Evolutionary conservation across 164 flowering plant genomes (phyloP), one percentile per base, ranked within the genome.

Genomic region (Stephania cephalantha): DNA sequence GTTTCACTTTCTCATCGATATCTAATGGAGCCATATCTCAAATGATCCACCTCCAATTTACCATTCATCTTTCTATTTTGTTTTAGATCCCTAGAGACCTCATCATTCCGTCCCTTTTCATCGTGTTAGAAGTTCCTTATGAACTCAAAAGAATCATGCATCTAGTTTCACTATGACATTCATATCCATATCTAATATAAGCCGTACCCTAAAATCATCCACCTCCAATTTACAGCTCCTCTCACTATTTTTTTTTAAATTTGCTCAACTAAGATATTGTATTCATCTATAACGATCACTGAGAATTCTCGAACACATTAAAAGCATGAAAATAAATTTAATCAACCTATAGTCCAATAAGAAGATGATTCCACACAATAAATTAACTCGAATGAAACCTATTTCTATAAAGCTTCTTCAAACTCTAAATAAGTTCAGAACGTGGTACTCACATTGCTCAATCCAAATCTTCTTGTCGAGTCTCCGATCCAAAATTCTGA

Each of bases 391-490:
- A 35, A 7, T 61, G 1, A 18, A 15, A 18, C 66, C 2, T 6
- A 61, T 17, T 61, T 18, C n/a, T 61, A 5, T 4, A 61, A 61
- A 4, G 25, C 9, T 61, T n/a, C 66, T 50, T 50, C 55, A 10
- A 50, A 11, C 55, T 58, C 20, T 61, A 18, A 9, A 30, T 75
- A 18, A 10, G 1, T 75, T 58, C 25, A 5, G 53, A 12, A 9
- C 66, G 63, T 5, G 77, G 52, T 78, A 84, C 84, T 80, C 79
- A 70, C 35, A 48, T 45, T 67, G 68, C 71, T 86, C 73, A 88
- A 77, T 86, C 89, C 73, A 87, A 84, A 80, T 86, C 88, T 73
- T 87, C 91, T 66, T 84, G 83, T 73, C 86, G 80, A 7, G 85
- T 61, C 79, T 85, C 86, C 2, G 84, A 72, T 67, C 82, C 83